Conservation (phyloP, 495 filamentous ascomycete genomes). For the Penicillium pancosmium region DNA sequence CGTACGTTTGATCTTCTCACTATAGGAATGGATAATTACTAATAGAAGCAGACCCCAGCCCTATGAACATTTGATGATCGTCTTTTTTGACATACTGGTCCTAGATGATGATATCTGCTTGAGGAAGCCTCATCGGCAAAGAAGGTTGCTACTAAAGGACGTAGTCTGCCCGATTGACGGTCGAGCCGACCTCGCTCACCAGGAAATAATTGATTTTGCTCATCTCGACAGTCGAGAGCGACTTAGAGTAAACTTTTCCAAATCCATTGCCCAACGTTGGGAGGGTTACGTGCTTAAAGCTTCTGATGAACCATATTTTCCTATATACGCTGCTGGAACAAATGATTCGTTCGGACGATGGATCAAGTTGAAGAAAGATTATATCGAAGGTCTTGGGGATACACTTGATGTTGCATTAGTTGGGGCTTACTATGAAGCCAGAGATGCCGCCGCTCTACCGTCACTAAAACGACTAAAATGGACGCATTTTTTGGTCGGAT, state of each 20-base stretch:
- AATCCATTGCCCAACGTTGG: constrained; percentile 62
- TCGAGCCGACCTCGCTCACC: constrained; percentile 60
- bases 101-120: constrained; percentile 70
- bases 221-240: constrained; percentile 38
- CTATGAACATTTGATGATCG: constrained; percentile 79
- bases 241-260: constrained; percentile 65
- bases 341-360: constrained; percentile 50
- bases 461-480: constrained; percentile 58
- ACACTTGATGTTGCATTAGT: constrained; percentile 80
- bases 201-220: constrained; percentile 65
- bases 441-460: constrained; percentile 49
- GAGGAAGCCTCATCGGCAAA: constrained; percentile 57
- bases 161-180: constrained; percentile 60
- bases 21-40: constrained; percentile 4
- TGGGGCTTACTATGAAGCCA: constrained; percentile 67
- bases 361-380: constrained; percentile 91
- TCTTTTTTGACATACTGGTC: constrained; percentile 79
- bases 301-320: constrained; percentile 75
- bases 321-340: constrained; percentile 42
- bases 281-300: constrained; percentile 84
- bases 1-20: constrained; percentile 44
- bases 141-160: constrained; percentile 60
- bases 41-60: constrained; percentile 53
- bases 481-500: constrained; percentile 81
- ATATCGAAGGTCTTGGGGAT: constrained; percentile 78